A percentile compares a stretch with the other conserved stretches of the same genome.
These are phyloP conservation scores for Coemansia sp. DNA, from an alignment of 192 early-diverging fungal species.

Conservation along the genomic window DNA sequence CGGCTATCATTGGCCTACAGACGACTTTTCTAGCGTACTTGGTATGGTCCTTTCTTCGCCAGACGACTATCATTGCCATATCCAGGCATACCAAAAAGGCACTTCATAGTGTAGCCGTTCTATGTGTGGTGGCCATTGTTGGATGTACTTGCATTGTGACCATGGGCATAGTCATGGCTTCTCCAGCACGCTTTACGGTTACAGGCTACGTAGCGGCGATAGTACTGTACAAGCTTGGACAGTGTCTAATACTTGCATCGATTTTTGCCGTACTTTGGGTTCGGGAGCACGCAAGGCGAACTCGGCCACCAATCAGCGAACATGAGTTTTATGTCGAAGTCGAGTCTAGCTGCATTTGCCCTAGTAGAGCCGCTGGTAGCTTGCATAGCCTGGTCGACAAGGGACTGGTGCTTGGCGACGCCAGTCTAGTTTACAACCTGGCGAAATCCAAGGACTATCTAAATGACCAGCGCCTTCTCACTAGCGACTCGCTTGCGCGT, in stretches of 20 bases:
- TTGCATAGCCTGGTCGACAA: background rate
- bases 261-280: slow-evolving; percentile 36
- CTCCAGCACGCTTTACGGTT: slow-evolving; percentile 9
- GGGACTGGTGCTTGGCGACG: background rate
- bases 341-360: background rate
- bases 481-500: background rate
- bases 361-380: background rate
- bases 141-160: slow-evolving; percentile 28
- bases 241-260: slow-evolving; percentile 25
- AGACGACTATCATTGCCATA: slow-evolving; percentile 33
- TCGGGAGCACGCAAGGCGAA: slow-evolving; percentile 28
- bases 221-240: slow-evolving; percentile 26
- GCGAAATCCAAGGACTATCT: background rate
- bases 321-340: slow-evolving; percentile 25
- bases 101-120: slow-evolving; percentile 21
- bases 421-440: background rate
- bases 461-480: background rate
- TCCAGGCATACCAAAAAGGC: slow-evolving; percentile 28
- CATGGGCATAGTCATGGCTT: background rate
- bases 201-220: slow-evolving; percentile 13
- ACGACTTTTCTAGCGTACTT: slow-evolving; percentile 14
- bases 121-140: slow-evolving; percentile 19
- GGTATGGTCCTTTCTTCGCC: slow-evolving; percentile 25
- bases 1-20: slow-evolving; percentile 21
- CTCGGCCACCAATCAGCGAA: slow-evolving; percentile 19